Evolutionary conservation across 805 yeast genomes (phyloP).

Genomic region (Candida pseudofarinosa): DNA sequence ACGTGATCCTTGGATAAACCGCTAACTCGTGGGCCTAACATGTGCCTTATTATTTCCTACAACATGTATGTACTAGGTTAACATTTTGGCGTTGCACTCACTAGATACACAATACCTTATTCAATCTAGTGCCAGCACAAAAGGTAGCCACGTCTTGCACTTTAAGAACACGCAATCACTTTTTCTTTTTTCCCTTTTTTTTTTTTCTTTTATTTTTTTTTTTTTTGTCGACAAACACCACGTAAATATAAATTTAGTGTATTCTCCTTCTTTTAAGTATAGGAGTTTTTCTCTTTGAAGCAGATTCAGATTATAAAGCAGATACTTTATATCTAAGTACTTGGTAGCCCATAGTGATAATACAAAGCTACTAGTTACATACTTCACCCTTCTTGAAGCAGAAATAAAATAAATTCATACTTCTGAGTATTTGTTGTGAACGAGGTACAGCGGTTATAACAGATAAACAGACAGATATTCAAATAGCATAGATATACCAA

Average conservation of each 20-base stretch:
- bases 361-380: not conserved
- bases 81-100: not conserved
- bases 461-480: not conserved
- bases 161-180: not conserved
- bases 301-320: not conserved
- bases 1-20: not conserved
- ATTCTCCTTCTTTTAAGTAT: not conserved
- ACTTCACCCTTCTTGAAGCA: not conserved
- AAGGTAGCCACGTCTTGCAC: not conserved
- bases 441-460: not conserved
- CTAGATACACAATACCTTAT: not conserved
- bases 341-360: not conserved
- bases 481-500: not conserved
- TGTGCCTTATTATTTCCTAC: not conserved
- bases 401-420: no score
- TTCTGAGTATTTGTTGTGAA: not conserved
- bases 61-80: no score
- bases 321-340: not conserved
- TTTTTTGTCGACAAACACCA: constrained; percentile 1
- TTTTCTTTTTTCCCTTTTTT: not conserved
- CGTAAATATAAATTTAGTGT: constrained; percentile 1
- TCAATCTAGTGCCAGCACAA: not conserved
- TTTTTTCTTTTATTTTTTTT: not conserved
- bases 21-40: not conserved
- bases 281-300: constrained; percentile 1